Evolutionary conservation across 1,284 basidiomycete genomes (phyloP).

Genomic region (Heterobasidion irregulare): DNA sequence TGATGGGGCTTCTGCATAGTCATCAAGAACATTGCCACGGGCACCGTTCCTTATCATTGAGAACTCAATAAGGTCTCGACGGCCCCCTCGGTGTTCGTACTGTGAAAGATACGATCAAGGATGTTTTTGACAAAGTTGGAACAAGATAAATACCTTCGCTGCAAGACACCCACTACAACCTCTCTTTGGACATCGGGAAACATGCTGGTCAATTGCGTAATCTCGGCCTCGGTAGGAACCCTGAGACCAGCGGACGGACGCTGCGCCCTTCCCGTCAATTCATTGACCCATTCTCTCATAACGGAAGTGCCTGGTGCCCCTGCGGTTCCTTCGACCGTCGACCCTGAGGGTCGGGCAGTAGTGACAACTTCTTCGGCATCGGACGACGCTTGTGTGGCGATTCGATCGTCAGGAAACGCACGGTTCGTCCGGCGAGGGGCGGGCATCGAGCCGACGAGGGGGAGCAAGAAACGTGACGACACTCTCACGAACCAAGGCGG

Average conservation of each 20-base stretch:
- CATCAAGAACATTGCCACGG: no score
- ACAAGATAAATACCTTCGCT: conserved; percentile 54
- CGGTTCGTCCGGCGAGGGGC: conserved; percentile 45
- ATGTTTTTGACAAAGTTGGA: not conserved
- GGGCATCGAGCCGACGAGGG: conserved; percentile 55
- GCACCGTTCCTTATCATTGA: not conserved
- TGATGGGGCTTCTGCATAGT: no score
- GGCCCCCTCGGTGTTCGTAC: conserved; percentile 71
- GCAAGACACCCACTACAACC: conserved; percentile 70
- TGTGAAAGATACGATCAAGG: conserved; percentile 18
- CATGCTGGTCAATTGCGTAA: conserved; percentile 67
- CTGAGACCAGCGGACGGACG: conserved; percentile 42
- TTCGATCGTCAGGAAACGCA: conserved; percentile 45
- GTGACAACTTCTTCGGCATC: conserved; percentile 39
- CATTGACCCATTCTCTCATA: conserved; percentile 77
- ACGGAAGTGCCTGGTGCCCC: conserved; percentile 33
- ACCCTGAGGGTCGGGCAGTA: conserved; percentile 31
- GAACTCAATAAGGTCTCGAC: conserved; percentile 66
- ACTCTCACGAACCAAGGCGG: conserved; percentile 47
- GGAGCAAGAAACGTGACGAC: conserved; percentile 43
- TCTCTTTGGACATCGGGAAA: conserved; percentile 76
- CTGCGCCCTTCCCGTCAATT: conserved; percentile 60
- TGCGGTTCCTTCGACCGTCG: conserved; percentile 6
- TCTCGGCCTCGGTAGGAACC: conserved; percentile 69
- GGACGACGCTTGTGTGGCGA: conserved; percentile 10